A percentile compares a stretch with the other conserved stretches of the same genome.
These are phyloP conservation scores for Pestalotiopsis sp. DNA, from an alignment of 2,329 filamentous ascomycete species.

Conservation along the genomic window DNA sequence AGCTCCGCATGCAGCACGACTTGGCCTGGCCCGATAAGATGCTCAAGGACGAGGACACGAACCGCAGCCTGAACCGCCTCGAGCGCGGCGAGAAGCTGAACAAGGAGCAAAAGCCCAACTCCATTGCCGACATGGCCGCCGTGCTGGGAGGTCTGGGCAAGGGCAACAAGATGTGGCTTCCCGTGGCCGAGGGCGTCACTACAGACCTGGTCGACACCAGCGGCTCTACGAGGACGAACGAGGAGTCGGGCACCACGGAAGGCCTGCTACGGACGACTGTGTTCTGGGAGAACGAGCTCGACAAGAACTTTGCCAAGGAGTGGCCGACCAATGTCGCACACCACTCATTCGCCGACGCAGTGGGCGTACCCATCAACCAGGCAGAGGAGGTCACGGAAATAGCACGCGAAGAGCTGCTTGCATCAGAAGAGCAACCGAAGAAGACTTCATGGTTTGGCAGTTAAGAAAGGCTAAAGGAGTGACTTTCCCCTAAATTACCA, in stretches of 20 bases:
- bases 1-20: slow-evolving; percentile 66
- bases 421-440: slow-evolving; percentile 12
- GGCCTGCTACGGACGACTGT: slow-evolving; percentile 45
- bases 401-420: slow-evolving; percentile 14
- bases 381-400: slow-evolving; percentile 1
- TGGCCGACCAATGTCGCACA: slow-evolving; percentile 61
- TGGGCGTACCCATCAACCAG: slow-evolving; percentile 7
- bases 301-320: slow-evolving; percentile 46
- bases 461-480: slow-evolving; percentile 13
- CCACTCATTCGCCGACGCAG: slow-evolving; percentile 15
- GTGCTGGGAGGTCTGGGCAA: slow-evolving; percentile 55
- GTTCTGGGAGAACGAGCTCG: slow-evolving; percentile 53
- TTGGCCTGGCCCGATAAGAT: slow-evolving; percentile 59
- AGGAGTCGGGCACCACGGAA: slow-evolving; percentile 17
- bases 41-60: slow-evolving; percentile 39
- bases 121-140: slow-evolving; percentile 65
- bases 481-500: neutral
- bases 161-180: slow-evolving; percentile 49
- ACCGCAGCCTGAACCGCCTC: slow-evolving; percentile 32
- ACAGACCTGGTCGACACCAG: slow-evolving; percentile 21
- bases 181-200: slow-evolving; percentile 15
- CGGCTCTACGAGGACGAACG: slow-evolving; percentile 16
- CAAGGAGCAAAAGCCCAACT: slow-evolving; percentile 60
- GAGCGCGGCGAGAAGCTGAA: slow-evolving; percentile 57
- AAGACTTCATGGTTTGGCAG: slow-evolving; percentile 4